Evolutionary conservation across 306 rosid species (phyloP).

Genomic region (Morella rubra): DNA sequence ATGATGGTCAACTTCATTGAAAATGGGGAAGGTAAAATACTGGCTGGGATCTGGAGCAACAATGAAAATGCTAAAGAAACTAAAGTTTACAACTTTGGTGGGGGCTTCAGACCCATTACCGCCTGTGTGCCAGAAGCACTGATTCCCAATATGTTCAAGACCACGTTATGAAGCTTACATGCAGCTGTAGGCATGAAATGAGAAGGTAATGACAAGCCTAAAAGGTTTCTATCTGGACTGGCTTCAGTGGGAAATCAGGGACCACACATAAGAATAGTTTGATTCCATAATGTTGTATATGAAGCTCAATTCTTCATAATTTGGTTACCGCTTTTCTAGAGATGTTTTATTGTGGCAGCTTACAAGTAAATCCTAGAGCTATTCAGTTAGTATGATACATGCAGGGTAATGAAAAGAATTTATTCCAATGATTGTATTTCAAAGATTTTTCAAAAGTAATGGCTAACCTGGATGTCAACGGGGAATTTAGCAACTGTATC

Average conservation of each 20-base stretch:
- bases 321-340: background rate
- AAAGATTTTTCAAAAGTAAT: background rate
- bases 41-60: background rate
- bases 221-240: background rate
- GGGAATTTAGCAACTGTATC: conserved; percentile 54
- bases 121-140: background rate
- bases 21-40: background rate
- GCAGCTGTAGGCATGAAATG: no score
- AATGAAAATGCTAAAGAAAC: background rate
- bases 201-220: background rate
- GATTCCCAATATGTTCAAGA: no score
- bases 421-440: background rate
- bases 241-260: background rate
- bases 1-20: no score
- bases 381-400: background rate
- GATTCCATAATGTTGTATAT: background rate
- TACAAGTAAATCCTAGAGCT: background rate
- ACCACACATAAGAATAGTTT: background rate
- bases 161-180: no score
- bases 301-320: background rate
- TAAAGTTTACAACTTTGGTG: background rate
- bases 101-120: background rate
- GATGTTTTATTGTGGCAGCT: background rate
- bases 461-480: conserved; percentile 54
- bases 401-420: background rate